Conservation (phyloP, 148 eudicot genomes). For the Salicornia ramosissima region DNA sequence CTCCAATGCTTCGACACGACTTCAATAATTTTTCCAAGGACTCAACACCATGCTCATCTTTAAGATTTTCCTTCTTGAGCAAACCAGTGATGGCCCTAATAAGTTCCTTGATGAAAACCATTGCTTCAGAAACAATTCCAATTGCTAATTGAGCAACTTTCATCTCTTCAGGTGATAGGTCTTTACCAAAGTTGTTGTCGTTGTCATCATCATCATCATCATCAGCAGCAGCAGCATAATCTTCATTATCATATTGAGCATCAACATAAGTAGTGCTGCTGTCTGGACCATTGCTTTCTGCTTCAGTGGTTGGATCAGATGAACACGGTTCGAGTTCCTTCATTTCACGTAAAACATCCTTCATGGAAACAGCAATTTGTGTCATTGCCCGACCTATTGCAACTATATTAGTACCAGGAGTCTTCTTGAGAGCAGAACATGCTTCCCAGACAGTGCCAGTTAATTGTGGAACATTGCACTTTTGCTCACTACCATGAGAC, state of each 20-base stretch:
- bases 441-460: constrained; percentile 82
- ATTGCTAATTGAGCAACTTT: constrained; percentile 48
- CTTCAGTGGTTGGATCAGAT: constrained; percentile 31
- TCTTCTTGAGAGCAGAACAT: constrained; percentile 79
- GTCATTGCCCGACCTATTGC: constrained; percentile 88
- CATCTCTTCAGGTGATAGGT: constrained; percentile 80
- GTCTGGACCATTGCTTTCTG: constrained; percentile 27
- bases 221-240: too few relatives aligned
- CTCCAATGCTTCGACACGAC: constrained; percentile 54
- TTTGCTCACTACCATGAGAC: constrained; percentile 33
- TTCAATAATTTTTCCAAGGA: constrained; percentile 58
- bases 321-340: constrained; percentile 68
- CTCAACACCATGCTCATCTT: constrained; percentile 31
- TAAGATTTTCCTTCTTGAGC: constrained; percentile 40
- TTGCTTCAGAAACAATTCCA: constrained; percentile 45
- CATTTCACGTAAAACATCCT: constrained; percentile 91
- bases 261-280: constrained; percentile 15
- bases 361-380: constrained; percentile 71
- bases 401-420: constrained; percentile 64
- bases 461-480: constrained; percentile 45
- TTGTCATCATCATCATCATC: too few relatives aligned
- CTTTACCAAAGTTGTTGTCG: constrained; percentile 66
- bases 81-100: constrained; percentile 63
- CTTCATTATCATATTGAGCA: constrained; percentile 28
- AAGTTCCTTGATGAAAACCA: constrained; percentile 60